A percentile compares a stretch with the other conserved stretches of the same genome.
These are phyloP conservation scores for Fusarium sp. DNA, from an alignment of 2,329 filamentous ascomycete species.

Conservation along the genomic window DNA sequence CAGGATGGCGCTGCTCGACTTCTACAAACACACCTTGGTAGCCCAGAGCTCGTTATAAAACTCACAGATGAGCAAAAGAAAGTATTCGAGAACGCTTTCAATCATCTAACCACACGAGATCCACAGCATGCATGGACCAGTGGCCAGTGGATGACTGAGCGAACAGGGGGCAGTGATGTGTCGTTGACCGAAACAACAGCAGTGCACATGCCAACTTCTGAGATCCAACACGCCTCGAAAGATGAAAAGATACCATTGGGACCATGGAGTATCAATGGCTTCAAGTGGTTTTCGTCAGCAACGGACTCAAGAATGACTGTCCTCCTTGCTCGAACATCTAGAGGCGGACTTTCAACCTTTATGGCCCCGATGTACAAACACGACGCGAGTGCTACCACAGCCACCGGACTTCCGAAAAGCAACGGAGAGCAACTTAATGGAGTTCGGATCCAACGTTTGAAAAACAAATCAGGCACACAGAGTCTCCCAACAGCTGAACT, in stretches of 20 bases:
- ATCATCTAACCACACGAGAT: slow-evolving; percentile 64
- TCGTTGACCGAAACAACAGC: slow-evolving; percentile 73
- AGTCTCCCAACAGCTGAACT: slow-evolving; percentile 78
- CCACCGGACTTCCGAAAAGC: slow-evolving; percentile 35
- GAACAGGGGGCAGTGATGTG: slow-evolving; percentile 75
- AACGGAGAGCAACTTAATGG: slow-evolving; percentile 67
- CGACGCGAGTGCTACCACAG: slow-evolving; percentile 46
- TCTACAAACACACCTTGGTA: slow-evolving; percentile 55
- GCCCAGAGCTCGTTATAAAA: slow-evolving; percentile 39
- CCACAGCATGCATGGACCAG: slow-evolving; percentile 69
- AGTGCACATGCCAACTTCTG: slow-evolving; percentile 27
- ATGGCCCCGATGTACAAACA: slow-evolving; percentile 68
- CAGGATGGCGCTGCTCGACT: slow-evolving; percentile 68
- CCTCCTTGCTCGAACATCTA: slow-evolving; percentile 67
- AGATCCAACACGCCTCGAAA: slow-evolving; percentile 21
- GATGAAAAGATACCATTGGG: slow-evolving; percentile 55
- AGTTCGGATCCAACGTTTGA: slow-evolving; percentile 73
- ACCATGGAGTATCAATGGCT: slow-evolving; percentile 70
- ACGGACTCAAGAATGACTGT: slow-evolving; percentile 62
- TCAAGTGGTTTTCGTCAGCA: slow-evolving; percentile 66
- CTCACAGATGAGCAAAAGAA: slow-evolving; percentile 45
- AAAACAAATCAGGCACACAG: slow-evolving; percentile 77
- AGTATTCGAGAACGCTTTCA: slow-evolving; percentile 63
- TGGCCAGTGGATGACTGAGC: slow-evolving; percentile 83
- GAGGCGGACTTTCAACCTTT: slow-evolving; percentile 55